phyloP scores from a whole-genome alignment of 805 yeast genomes.

The Metschnikowia santaceciliae region DNA sequence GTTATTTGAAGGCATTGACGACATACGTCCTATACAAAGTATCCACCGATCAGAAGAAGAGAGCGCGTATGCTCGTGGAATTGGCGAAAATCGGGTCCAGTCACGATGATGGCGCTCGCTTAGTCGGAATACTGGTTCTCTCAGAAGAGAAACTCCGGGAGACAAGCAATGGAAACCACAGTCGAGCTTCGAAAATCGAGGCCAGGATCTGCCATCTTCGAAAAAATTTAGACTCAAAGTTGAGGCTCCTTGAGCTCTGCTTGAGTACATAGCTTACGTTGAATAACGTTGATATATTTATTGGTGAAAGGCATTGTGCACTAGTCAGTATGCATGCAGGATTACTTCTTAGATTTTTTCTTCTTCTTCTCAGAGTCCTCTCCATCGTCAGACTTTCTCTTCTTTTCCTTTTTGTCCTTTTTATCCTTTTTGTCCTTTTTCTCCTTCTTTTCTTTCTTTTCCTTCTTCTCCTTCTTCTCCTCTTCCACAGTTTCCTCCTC shows the following conservation, averaged over 20 bases:
- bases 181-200: constrained; percentile 3
- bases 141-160: constrained; percentile 3
- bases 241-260: neutral
- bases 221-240: neutral
- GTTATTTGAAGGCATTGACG: constrained; percentile 5
- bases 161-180: neutral
- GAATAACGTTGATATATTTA: neutral
- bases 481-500: constrained; percentile 21
- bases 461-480: constrained; percentile 23
- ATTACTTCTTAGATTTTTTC: constrained; percentile 39
- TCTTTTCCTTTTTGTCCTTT: constrained; percentile 35
- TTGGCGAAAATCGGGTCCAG: neutral
- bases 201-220: constrained; percentile 2
- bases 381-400: constrained; percentile 26
- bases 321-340: constrained; percentile 4
- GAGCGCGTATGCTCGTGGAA: constrained; percentile 1
- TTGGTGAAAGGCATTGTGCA: constrained; percentile 5
- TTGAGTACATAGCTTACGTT: neutral
- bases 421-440: constrained; percentile 46
- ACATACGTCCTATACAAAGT: constrained; percentile 5
- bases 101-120: constrained; percentile 3
- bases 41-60: constrained; percentile 6
- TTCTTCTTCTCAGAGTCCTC: constrained; percentile 48
- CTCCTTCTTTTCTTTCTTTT: constrained; percentile 32
- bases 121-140: constrained; percentile 5